A percentile compares a stretch with the other conserved stretches of the same genome.
Evolutionary conservation across 768 basidiomycete species (phyloP).

Genomic region (Nidularia sp.): DNA sequence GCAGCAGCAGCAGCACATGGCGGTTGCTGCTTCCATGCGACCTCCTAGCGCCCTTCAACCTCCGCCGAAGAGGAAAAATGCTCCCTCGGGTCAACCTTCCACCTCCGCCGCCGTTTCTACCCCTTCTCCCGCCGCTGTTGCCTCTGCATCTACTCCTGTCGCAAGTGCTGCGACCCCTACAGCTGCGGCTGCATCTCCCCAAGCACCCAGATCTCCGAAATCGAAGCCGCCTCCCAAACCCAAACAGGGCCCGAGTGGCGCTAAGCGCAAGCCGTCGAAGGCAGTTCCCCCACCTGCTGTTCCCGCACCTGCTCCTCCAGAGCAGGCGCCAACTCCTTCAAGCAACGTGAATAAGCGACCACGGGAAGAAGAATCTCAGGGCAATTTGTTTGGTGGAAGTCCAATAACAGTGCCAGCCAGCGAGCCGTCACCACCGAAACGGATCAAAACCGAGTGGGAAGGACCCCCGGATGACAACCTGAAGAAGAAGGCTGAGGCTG

Average conservation of each 20-base stretch:
- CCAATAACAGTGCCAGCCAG: conserved; percentile 26
- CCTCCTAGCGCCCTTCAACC: conserved; percentile 14
- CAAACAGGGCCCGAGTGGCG: conserved; percentile 20
- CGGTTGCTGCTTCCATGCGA: conserved; percentile 9
- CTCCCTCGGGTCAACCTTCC: conserved; percentile 13
- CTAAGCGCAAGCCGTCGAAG: conserved; percentile 26
- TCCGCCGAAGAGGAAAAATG: conserved; percentile 22
- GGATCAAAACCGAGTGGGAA: conserved; percentile 69
- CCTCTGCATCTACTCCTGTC: conserved; percentile 33
- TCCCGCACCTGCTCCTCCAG: conserved; percentile 15
- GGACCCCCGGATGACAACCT: conserved; percentile 50
- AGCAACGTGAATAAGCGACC: conserved; percentile 38
- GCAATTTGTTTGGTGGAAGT: conserved; percentile 21
- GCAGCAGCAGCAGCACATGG: conserved; percentile 11
- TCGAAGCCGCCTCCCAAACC: conserved; percentile 44
- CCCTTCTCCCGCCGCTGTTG: conserved; percentile 35
- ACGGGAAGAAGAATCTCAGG: conserved; percentile 40
- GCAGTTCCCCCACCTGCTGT: conserved; percentile 17
- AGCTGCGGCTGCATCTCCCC: conserved; percentile 53
- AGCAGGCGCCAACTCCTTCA: conserved; percentile 13
- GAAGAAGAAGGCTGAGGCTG: conserved; percentile 33
- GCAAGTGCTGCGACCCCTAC: conserved; percentile 50
- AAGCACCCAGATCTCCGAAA: conserved; percentile 70
- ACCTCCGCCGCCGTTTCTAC: conserved; percentile 33
- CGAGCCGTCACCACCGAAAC: conserved; percentile 69